Percentiles rank a stretch among this genome's conserved stretches.
phyloP scores from a whole-genome alignment of 768 basidiomycete species.

The Russula dissimulans region DNA sequence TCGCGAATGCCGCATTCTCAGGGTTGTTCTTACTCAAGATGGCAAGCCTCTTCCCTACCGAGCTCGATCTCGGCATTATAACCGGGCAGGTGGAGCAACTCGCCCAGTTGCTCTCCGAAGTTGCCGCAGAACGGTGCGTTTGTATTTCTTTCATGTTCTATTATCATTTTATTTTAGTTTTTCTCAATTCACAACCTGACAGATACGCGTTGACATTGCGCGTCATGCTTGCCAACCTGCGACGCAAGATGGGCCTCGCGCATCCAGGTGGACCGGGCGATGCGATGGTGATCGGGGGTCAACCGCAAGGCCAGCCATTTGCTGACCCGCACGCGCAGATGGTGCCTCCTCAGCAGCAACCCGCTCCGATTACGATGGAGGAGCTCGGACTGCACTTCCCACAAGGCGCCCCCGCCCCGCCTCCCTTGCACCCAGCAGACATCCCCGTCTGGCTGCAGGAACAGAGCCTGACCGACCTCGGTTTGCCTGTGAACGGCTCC shows the following conservation, averaged over 20 bases:
- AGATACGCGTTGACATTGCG: conserved; percentile 87
- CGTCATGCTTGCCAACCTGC: conserved; percentile 87
- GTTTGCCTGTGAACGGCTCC: conserved; percentile 83
- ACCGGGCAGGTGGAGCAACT: conserved; percentile 84
- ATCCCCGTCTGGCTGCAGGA: conserved; percentile 93
- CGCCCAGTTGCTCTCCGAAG: conserved; percentile 82
- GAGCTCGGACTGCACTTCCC: conserved; percentile 78
- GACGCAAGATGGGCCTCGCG: conserved; percentile 72
- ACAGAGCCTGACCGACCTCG: conserved; percentile 85
- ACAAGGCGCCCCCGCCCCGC: conserved; percentile 39
- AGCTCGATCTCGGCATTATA: conserved; percentile 69
- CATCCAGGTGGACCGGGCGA: conserved; percentile 12
- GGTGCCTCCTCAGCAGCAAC: conserved; percentile 21
- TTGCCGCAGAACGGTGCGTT: conserved; percentile 76
- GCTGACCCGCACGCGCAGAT: conserved; percentile 44
- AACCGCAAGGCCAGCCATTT: conserved; percentile 32
- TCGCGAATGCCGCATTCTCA: conserved; percentile 86
- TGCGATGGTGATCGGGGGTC: conserved; percentile 42
- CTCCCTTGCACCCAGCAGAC: conserved; percentile 59
- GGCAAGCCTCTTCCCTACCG: conserved; percentile 85
- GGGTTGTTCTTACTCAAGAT: conserved; percentile 89
- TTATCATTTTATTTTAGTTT: too few species aligned
- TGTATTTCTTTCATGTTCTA: not conserved
- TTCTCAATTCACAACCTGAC: not conserved
- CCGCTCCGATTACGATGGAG: conserved; percentile 64